A percentile compares a stretch with the other conserved stretches of the same genome.
Conservation (phyloP, 441 rosid genomes). For the Euphorbia schlechtendalii region DNA sequence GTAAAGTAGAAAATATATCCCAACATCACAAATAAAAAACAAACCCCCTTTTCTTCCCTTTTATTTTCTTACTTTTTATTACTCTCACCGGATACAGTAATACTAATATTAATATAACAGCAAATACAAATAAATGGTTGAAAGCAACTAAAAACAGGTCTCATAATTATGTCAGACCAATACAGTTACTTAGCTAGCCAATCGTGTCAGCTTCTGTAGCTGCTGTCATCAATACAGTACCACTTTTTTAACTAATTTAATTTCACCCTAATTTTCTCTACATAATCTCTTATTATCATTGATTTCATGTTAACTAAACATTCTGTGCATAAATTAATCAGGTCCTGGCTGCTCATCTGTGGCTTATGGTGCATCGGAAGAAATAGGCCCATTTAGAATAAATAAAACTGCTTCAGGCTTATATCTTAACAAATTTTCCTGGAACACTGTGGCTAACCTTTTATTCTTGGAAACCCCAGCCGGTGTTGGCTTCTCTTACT, state of each 20-base stretch:
- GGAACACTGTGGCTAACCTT: constrained; percentile 83
- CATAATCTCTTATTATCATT: neutral
- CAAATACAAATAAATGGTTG: constrained; percentile 32
- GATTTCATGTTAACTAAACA: neutral
- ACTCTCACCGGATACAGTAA: constrained; percentile 10
- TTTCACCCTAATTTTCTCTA: too few species aligned
- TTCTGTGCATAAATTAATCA: constrained; percentile 12
- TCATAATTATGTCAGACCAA: constrained; percentile 26
- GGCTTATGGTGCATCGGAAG: constrained; percentile 94
- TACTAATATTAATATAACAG: constrained; percentile 6
- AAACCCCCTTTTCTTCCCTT: neutral
- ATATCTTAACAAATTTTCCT: constrained; percentile 74
- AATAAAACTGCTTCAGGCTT: constrained; percentile 72
- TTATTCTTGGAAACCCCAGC: constrained; percentile 95
- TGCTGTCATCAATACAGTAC: constrained; percentile 24
- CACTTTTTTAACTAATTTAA: too few species aligned
- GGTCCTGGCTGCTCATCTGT: constrained; percentile 97
- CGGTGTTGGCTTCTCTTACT: constrained; percentile 96
- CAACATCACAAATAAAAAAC: neutral
- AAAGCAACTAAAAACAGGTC: constrained; percentile 29
- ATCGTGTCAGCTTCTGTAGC: constrained; percentile 26
- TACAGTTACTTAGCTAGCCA: constrained; percentile 18
- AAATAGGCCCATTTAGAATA: constrained; percentile 83
- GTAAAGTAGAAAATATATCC: neutral
- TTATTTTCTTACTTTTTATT: neutral